phyloP scores from a whole-genome alignment of 129 eudicot genomes.

The Saposhnikovia divaricata region DNA sequence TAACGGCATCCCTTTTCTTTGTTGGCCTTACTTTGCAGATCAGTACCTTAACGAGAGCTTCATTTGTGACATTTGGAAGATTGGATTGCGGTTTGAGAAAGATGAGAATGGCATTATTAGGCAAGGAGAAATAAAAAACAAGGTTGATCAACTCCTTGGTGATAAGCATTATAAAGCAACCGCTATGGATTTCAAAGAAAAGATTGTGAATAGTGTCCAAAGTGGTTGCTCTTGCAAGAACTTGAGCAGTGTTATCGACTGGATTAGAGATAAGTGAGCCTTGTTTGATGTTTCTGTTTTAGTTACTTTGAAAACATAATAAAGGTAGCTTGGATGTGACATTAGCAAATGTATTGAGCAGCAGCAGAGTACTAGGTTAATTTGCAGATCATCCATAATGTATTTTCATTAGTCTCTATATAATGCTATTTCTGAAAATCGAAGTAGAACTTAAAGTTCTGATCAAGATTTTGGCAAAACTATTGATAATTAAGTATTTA shows the following conservation, averaged over 20 bases:
- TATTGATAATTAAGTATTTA: too few relatives aligned
- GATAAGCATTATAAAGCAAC: slow-evolving; percentile 21
- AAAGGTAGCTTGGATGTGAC: too few relatives aligned
- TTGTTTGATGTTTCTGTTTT: background rate
- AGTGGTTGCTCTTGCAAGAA: slow-evolving; percentile 10
- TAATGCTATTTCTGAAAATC: too few relatives aligned
- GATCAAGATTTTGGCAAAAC: too few relatives aligned
- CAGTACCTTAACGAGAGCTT: slow-evolving; percentile 45
- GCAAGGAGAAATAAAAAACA: slow-evolving; percentile 32
- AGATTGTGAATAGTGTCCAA: slow-evolving; percentile 7
- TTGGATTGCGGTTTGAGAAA: slow-evolving; percentile 34
- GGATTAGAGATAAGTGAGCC: background rate
- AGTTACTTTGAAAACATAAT: background rate
- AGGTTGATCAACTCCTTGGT: slow-evolving; percentile 36
- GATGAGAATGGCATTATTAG: slow-evolving; percentile 40
- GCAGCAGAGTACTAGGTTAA: too few relatives aligned
- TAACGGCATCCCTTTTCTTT: slow-evolving; percentile 52
- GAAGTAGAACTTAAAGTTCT: too few relatives aligned
- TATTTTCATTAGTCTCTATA: too few relatives aligned
- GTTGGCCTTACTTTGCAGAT: slow-evolving; percentile 71
- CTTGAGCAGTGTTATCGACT: background rate
- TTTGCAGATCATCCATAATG: too few relatives aligned
- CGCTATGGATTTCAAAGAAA: slow-evolving; percentile 27
- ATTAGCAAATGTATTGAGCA: too few relatives aligned
- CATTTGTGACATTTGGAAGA: slow-evolving; percentile 16